Base-by-base conservation (phyloP, 108 stramenopile genomes). In the Pseudonitzschia pungens region DNA sequence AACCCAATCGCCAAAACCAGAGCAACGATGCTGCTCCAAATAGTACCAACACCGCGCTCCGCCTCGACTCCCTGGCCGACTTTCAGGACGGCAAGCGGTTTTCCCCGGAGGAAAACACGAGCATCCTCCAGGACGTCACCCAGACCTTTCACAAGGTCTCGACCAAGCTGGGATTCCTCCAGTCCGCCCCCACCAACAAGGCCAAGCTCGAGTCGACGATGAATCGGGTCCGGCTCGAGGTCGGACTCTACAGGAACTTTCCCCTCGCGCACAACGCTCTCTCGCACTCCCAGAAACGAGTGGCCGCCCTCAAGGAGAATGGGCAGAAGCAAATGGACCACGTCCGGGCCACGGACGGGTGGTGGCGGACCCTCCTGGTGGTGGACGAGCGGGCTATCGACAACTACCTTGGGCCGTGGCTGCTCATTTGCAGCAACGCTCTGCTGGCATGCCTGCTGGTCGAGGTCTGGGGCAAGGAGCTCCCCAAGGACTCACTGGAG, bases 301-400 rank as follows among this genome's bases (percentile, higher is more conserved):
- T 72, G 58, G 28, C 31, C 9, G 56, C 77, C 15, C 60, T 78
- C 27, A 78, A 72, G 54, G n/a, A 50, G 22, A 43, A 67, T 31
- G 77, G 77, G 16, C 21, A 18, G 32, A 78, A 78, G 33, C 77
- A 78, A 53, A 66, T 78, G 71, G 73, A 78, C 58, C 77, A 78
- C 45, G 70, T 72, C 6, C 20, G 77, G 67, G 77, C 71, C 1
- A 78, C 77, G 9, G 77, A 78, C 55, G 77, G 77, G 1, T 78
- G 77, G 77, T 78, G 65, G 40, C 65, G 71, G 24, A 72, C 77
- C 11, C 72, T 78, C 71, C 36, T 72, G 43, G 71, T 73, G 18
- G 26, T 78, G 11, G 77, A 78, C 71, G 77, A 67, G 14, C 54
- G 77, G 28, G 77, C 77, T 4, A 63, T 78, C 16, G 77, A 78